Percentiles rank a stretch among this genome's conserved stretches.
phyloP scores from a whole-genome alignment of 2,329 filamentous ascomycete genomes.

The Exophiala dermatitidis region DNA sequence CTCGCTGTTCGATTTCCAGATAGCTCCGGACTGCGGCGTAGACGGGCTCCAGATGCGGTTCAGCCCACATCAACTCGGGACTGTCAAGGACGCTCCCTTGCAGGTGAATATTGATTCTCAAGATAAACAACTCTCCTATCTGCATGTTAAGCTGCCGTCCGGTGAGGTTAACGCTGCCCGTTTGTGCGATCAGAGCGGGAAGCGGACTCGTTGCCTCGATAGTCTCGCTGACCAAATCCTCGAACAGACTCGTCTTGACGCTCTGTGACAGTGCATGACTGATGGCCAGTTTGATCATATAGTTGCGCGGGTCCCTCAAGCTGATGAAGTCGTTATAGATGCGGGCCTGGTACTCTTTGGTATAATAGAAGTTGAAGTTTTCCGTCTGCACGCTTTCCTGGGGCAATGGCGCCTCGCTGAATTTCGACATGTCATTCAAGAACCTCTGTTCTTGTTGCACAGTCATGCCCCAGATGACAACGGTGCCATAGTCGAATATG shows the following conservation, averaged over 20 bases:
- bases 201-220: conserved; percentile 91
- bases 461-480: conserved; percentile 98
- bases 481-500: conserved; percentile 93
- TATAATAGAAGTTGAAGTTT: conserved; percentile 99
- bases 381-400: conserved; percentile 89
- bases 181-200: conserved; percentile 83
- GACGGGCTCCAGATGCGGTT: conserved; percentile 91
- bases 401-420: conserved; percentile 82
- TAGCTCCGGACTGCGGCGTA: conserved; percentile 94
- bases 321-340: conserved; percentile 99
- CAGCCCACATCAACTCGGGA: conserved; percentile 96
- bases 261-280: conserved; percentile 92
- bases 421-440: conserved; percentile 87
- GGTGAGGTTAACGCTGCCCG: conserved; percentile 82
- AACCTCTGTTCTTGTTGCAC: conserved; percentile 83
- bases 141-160: conserved; percentile 97
- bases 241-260: conserved; percentile 95
- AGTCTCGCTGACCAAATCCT: conserved; percentile 88
- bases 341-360: conserved; percentile 89
- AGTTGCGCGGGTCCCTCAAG: conserved; percentile 84
- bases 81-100: conserved; percentile 95
- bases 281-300: conserved; percentile 97
- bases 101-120: conserved; percentile 95
- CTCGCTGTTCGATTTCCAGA: conserved; percentile 95
- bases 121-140: conserved; percentile 94